Conservation (phyloP, 2,329 filamentous ascomycete genomes). For the Cladobotryum protrusum region DNA sequence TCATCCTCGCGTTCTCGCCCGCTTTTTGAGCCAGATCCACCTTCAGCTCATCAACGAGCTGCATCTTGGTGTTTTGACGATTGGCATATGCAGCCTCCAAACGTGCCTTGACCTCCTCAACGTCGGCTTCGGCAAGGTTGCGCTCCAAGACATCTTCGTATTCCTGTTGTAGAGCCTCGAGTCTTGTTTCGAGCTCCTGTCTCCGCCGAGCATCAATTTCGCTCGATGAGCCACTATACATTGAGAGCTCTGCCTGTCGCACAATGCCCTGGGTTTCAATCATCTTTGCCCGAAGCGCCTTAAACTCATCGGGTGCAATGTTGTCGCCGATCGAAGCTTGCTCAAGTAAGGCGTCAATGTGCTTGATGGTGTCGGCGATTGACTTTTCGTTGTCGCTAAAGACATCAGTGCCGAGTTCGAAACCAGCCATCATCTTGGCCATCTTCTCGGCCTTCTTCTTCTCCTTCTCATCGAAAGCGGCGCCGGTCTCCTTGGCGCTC, state of each 20-base stretch:
- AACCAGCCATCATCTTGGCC: conserved; percentile 99
- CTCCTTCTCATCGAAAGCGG: conserved; percentile 92
- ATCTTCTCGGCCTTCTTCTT: conserved; percentile 98
- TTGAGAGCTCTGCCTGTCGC: conserved; percentile 81
- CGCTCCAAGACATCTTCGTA: conserved; percentile 78
- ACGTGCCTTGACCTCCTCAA: conserved; percentile 75
- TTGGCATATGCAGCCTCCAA: conserved; percentile 71
- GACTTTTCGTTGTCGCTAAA: conserved; percentile 90
- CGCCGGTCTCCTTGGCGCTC: conserved; percentile 88
- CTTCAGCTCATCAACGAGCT: conserved; percentile 71
- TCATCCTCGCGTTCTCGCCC: conserved; percentile 76
- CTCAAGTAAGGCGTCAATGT: conserved; percentile 72
- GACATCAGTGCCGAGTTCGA: conserved; percentile 86
- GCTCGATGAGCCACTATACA: conserved; percentile 63
- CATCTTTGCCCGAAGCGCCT: conserved; percentile 69
- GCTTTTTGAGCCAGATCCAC: conserved; percentile 69
- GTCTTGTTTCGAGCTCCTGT: conserved; percentile 68
- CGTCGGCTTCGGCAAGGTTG: conserved; percentile 71
- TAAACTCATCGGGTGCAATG: conserved; percentile 74
- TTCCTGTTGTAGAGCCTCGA: conserved; percentile 69
- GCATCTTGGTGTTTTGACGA: conserved; percentile 65
- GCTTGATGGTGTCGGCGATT: conserved; percentile 76
- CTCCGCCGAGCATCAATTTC: conserved; percentile 62
- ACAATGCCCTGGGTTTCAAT: conserved; percentile 89
- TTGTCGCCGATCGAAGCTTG: conserved; percentile 70